A percentile compares a stretch with the other conserved stretches of the same genome.
phyloP scores from a whole-genome alignment of 169 alveolate genomes.

The Plasmodium gonderi region DNA sequence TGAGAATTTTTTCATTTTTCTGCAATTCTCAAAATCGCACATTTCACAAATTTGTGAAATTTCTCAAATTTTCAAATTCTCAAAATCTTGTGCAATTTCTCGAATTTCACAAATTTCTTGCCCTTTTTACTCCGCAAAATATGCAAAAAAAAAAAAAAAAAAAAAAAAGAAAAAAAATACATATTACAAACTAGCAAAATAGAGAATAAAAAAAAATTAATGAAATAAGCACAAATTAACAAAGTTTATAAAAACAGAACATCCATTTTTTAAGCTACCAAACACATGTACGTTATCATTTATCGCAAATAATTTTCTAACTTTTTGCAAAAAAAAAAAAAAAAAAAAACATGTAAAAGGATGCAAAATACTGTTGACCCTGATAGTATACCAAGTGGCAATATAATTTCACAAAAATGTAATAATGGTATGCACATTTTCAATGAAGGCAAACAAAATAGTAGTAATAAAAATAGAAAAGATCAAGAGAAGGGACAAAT shows the following conservation, averaged over 20 bases:
- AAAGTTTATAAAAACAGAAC: neutral
- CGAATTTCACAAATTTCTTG: neutral
- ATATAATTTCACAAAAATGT: conserved; percentile 26
- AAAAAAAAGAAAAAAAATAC: neutral
- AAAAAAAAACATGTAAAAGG: conserved; percentile 7
- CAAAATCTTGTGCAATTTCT: neutral
- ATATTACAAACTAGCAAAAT: neutral
- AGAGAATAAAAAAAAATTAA: neutral
- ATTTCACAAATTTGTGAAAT: neutral
- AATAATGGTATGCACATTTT: neutral
- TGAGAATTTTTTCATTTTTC: neutral
- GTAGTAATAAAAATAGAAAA: neutral
- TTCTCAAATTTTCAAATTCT: neutral
- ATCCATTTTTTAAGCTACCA: neutral
- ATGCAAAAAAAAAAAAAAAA: neutral
- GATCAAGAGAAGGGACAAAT: neutral
- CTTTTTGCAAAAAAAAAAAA: neutral
- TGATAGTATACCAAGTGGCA: neutral
- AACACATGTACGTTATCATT: neutral
- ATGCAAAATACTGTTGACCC: conserved; percentile 54
- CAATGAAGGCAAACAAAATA: neutral
- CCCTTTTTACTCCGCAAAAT: neutral
- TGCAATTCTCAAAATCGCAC: neutral
- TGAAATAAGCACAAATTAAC: neutral
- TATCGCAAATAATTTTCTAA: neutral